Percentiles rank a stretch among this genome's conserved stretches.
phyloP scores from a whole-genome alignment of 371 early-diverging fungal species.

The Entomophthora muscae region DNA sequence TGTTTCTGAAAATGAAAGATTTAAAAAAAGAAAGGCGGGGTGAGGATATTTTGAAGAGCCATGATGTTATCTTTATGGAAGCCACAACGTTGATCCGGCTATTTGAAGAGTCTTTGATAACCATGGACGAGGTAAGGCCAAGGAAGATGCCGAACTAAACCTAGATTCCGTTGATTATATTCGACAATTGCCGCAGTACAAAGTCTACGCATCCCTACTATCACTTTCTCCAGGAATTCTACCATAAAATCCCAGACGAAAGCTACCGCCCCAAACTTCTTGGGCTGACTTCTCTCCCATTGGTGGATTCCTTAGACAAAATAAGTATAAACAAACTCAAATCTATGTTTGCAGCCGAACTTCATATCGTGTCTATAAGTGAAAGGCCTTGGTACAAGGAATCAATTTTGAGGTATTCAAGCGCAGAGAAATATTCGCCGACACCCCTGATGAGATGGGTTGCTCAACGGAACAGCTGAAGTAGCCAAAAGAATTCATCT shows the following conservation, averaged over 20 bases:
- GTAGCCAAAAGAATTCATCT: neutral
- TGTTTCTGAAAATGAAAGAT: neutral
- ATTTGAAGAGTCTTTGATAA: neutral
- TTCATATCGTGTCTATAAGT: neutral
- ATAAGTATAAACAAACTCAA: neutral
- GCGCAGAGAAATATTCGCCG: neutral
- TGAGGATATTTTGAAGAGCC: neutral
- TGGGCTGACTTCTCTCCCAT: neutral
- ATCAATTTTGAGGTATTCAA: neutral
- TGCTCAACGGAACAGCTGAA: neutral
- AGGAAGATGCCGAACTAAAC: neutral
- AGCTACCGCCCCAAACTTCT: neutral
- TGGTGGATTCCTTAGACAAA: neutral
- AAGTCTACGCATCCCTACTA: neutral
- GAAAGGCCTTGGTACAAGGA: neutral
- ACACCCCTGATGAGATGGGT: neutral
- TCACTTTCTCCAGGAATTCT: neutral
- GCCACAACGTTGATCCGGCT: neutral
- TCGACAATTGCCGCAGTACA: neutral
- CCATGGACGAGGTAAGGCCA: neutral
- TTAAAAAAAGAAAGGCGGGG: neutral
- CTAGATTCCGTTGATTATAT: neutral
- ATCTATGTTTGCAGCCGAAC: neutral
- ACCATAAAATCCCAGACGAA: neutral
- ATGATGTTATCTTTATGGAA: neutral